These are phyloP conservation scores for Pulveroboletus sp. DNA, from an alignment of 768 basidiomycete genomes.

Conservation along the genomic window DNA sequence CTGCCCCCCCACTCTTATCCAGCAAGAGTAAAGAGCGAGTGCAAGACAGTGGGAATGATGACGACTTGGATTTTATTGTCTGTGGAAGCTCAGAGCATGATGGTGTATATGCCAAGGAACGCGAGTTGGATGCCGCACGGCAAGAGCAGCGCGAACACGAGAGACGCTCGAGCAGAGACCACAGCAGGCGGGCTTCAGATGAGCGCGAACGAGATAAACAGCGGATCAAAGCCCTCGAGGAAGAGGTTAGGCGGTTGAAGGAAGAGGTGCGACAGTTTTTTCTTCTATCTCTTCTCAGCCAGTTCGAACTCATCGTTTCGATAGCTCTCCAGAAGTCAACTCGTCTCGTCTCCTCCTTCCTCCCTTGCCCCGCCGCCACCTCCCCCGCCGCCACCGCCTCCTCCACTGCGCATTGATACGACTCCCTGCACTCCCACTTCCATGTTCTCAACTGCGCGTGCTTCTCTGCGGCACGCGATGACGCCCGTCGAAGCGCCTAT, in stretches of 20 bases:
- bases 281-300: background rate
- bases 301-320: conserved; percentile 2
- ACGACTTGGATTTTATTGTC: conserved; percentile 26
- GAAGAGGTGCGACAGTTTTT: conserved; percentile 42
- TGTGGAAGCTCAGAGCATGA: conserved; percentile 42
- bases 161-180: conserved; percentile 36
- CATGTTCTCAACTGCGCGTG: conserved; percentile 57
- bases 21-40: conserved; percentile 47
- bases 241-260: conserved; percentile 56
- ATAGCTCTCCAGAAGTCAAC: conserved; percentile 44
- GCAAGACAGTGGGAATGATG: conserved; percentile 23
- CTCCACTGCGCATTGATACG: conserved; percentile 29
- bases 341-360: conserved; percentile 12
- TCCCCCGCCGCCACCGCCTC: conserved; percentile 35
- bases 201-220: conserved; percentile 57
- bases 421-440: conserved; percentile 25
- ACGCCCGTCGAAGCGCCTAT: conserved; percentile 64
- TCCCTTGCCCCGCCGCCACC: conserved; percentile 37
- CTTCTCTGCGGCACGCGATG: conserved; percentile 53
- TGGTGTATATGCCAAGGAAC: conserved; percentile 54
- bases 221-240: conserved; percentile 58
- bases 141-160: conserved; percentile 48
- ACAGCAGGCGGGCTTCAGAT: conserved; percentile 21
- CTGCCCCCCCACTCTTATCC: conserved; percentile 2
- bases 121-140: conserved; percentile 53